A percentile compares a stretch with the other conserved stretches of the same genome.
phyloP scores from a whole-genome alignment of 768 basidiomycete genomes.

The Lactifluus piperatus region DNA sequence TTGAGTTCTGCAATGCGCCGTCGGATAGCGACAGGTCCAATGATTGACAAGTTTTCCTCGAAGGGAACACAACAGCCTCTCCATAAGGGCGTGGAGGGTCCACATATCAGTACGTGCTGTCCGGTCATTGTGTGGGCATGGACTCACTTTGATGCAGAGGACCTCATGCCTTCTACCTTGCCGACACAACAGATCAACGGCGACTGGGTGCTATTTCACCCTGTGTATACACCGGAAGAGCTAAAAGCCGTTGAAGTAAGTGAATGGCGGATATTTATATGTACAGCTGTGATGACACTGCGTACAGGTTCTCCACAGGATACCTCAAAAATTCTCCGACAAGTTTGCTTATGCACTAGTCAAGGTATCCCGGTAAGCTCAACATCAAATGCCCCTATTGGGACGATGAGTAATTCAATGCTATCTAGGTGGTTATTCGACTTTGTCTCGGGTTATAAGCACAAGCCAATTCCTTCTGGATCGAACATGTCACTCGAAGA shows the following conservation, averaged over 20 bases:
- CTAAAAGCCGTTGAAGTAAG: conserved; percentile 61
- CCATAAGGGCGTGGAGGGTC: conserved; percentile 5
- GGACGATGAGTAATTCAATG: background rate
- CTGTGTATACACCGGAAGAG: conserved; percentile 76
- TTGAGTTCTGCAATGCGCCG: background rate
- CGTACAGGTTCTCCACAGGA: conserved; percentile 57
- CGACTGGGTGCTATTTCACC: conserved; percentile 91
- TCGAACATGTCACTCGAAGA: conserved; percentile 62
- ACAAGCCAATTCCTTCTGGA: conserved; percentile 52
- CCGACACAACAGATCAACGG: conserved; percentile 31
- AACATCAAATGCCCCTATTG: background rate
- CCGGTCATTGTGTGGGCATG: too few relatives aligned
- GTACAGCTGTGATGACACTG: conserved; percentile 6
- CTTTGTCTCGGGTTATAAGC: conserved; percentile 77
- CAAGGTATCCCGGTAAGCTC: conserved; percentile 38
- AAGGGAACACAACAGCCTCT: background rate
- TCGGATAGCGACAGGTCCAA: background rate
- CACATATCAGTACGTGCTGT: background rate
- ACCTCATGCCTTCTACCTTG: conserved; percentile 16
- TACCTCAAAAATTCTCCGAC: conserved; percentile 60
- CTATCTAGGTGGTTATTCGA: conserved; percentile 60
- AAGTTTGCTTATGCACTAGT: conserved; percentile 63
- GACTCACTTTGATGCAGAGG: background rate
- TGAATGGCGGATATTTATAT: background rate
- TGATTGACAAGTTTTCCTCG: background rate